Evolutionary conservation across 2,329 filamentous ascomycete genomes (phyloP), one percentile per base, ranked within the genome.

Genomic region (Alternaria brassicae): DNA sequence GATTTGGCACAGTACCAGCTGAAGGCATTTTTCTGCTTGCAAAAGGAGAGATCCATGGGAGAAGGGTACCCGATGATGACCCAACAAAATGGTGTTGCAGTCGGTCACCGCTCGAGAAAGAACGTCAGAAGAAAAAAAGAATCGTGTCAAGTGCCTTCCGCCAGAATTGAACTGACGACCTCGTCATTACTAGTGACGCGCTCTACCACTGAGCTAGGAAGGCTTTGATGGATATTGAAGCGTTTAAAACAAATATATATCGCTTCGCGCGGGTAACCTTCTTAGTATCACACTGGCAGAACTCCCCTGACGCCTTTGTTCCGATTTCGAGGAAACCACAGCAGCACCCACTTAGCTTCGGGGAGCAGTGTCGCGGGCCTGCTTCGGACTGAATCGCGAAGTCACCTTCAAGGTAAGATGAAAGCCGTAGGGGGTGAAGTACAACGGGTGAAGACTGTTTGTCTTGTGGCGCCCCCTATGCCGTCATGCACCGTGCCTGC

Each of bases 141-240:
- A 58, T 17, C 9, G 19, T 19, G 12, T 40, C 7, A 7, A 27
- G 21, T 67, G 65, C 65, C 65, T 61, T 63, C 62, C 54, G 58
- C 65, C 65, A 64, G 68, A 71, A 71, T 71, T 67, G 68, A 71
- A 71, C 68, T 66, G 66, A 63, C 68, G 68, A 70, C 68, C 68
- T 71, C 68, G 68, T 71, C 68, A 71, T 70, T 71, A 71, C 68
- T 71, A 71, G 68, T 71, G 68, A 71, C 68, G 68, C 68, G 68
- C 68, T 71, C 68, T 71, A 71, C 68, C 68, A 71, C 68, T 71
- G 68, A 71, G 68, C 68, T 66, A 71, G 62, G 67, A 70, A 66
- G 68, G 68, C 68, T 42, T 45, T 6, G 47, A 52, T 56, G 45
- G 0, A 27, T 4, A 15, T 7, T 10, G 2, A 6, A 0, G 4